Evolutionary conservation across 2,329 filamentous ascomycete species (phyloP), one percentile per base, ranked within the genome.

Genomic region (Pestalotiopsis sp.): DNA sequence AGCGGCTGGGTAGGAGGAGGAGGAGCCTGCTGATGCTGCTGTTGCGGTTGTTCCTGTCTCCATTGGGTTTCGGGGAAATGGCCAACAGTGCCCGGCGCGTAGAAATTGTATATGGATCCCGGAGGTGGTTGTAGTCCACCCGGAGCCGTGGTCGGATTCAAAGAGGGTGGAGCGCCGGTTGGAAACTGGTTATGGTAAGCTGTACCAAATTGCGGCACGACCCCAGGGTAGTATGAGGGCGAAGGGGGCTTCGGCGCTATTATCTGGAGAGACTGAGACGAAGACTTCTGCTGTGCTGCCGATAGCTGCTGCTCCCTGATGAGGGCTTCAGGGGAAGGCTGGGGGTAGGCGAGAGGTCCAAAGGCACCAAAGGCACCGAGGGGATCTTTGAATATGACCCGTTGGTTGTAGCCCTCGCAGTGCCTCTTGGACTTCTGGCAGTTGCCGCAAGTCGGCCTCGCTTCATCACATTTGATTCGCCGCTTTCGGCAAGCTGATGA

Each of bases 391-490:
- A 95, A 96, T 69, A 94, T 85, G 67, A 96, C 90, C 61, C 92
- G 89, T 78, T 94, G 92, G 73, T 90, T 94, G 79, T 96, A 96
- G 66, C 94, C 94, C 79, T 96, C 93, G 78, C 94, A 97, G 72
- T 90, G 85, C 14, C 94, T 88, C 80, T 95, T 95, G 20, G 93
- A 95, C 77, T 95, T 96, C 82, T 92, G 90, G 81, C 94, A 97
- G 77, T 97, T 97, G 76, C 87, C 90, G 81, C 94, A 96, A 36
- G 87, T 92, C 31, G 94, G 94, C 64, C 92, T 89, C 75, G 94
- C 93, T 79, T 98, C 96, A 71, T 96, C 96, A 80, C 96, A 99
- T 82, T 98, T 99, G 81, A 99, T 98, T 71, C 96, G 92, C 66
- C 96, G 91, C 81, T 93, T 95, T 72, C 96, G 92, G 82, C 96